Percentiles rank a stretch among this genome's conserved stretches.
Conservation (phyloP, 2,329 filamentous ascomycete species). For the Fusarium ambrosium region DNA sequence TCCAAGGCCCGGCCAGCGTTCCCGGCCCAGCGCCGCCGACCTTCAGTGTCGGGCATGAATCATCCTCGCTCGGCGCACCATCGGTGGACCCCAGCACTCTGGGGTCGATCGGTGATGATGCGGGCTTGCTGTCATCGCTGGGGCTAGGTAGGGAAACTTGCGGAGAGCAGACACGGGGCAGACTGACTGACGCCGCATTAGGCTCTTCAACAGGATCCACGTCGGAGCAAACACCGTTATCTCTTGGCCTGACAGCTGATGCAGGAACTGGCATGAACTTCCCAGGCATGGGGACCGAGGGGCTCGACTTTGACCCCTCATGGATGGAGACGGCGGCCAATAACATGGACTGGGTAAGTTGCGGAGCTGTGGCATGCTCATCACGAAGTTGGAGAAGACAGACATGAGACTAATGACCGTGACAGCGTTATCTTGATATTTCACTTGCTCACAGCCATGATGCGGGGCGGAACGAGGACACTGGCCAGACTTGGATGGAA, state of each 20-base stretch:
- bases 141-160: conserved; percentile 38
- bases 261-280: conserved; percentile 40
- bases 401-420: conserved; percentile 17
- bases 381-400: neutral
- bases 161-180: conserved; percentile 9
- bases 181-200: conserved; percentile 30
- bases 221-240: conserved; percentile 38
- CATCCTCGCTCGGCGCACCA: conserved; percentile 36
- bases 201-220: conserved; percentile 37
- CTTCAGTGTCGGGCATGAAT: conserved; percentile 16
- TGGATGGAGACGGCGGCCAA: conserved; percentile 52
- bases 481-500: conserved; percentile 50
- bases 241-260: conserved; percentile 35
- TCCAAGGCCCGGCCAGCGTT: conserved; percentile 31
- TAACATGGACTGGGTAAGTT: conserved; percentile 57
- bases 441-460: conserved; percentile 51
- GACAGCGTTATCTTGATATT: conserved; percentile 52
- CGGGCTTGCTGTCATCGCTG: conserved; percentile 40
- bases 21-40: conserved; percentile 6
- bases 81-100: conserved; percentile 40
- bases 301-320: conserved; percentile 51
- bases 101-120: conserved; percentile 33
- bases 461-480: conserved; percentile 45
- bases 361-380: neutral
- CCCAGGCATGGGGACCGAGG: conserved; percentile 36